Percentiles rank a stretch among this genome's conserved stretches.
Evolutionary conservation across 2,329 filamentous ascomycete species (phyloP).

Genomic region (Alternaria arborescens): DNA sequence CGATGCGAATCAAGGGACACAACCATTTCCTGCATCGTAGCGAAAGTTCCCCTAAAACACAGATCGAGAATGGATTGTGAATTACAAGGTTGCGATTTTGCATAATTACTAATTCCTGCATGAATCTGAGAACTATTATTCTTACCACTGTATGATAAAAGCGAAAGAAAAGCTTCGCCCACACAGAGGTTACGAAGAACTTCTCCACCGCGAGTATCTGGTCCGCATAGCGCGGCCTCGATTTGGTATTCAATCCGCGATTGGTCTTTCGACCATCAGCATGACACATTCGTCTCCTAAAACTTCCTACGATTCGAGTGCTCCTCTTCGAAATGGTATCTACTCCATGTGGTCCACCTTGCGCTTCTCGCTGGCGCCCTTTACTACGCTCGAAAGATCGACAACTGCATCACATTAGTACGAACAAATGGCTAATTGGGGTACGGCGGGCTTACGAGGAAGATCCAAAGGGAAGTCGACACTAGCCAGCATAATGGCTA

Average conservation of each 20-base stretch:
- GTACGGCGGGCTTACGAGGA: slow-evolving; percentile 46
- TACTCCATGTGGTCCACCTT: slow-evolving; percentile 37
- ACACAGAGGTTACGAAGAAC: neutral
- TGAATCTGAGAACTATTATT: neutral
- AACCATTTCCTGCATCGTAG: neutral
- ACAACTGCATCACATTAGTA: slow-evolving; percentile 46
- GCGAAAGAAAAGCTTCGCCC: neutral
- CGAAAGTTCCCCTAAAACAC: neutral
- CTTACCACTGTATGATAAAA: neutral
- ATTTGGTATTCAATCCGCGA: neutral
- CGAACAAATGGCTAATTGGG: neutral
- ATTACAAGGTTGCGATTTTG: neutral
- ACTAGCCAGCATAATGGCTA: slow-evolving; percentile 60
- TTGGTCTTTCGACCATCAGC: neutral
- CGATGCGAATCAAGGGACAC: neutral
- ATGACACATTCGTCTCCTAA: neutral
- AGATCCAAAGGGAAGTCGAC: slow-evolving; percentile 62
- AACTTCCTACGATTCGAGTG: neutral
- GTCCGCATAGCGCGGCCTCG: neutral
- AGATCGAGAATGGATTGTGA: neutral
- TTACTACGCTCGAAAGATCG: slow-evolving; percentile 56
- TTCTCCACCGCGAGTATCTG: neutral
- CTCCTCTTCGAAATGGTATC: too few relatives aligned
- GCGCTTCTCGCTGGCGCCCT: slow-evolving; percentile 53
- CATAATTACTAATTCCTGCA: neutral